Base-by-base conservation (phyloP, 2,329 filamentous ascomycete species). In the Thermoascus crustaceus region DNA sequence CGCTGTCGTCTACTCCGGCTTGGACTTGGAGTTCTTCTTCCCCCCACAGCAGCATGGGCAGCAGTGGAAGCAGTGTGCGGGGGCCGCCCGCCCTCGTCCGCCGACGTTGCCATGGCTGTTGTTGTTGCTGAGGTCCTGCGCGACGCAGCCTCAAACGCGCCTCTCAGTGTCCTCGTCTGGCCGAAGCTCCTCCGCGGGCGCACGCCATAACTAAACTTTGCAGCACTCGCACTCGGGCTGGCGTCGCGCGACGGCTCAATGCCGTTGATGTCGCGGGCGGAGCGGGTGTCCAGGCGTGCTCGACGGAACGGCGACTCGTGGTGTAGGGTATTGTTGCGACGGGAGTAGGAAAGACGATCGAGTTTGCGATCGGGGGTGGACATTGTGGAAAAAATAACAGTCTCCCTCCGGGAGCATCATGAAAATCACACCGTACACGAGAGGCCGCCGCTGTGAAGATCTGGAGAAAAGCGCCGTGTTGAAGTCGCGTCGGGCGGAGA, bases 71-170 rank as follows among this genome's bases (percentile, higher is more conserved):
- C 5, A 42, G 8, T 7, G 30, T 35, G 16, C 36, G 23, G 7
- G 41, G 24, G 30, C 16, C 45, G 33, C 33, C 36, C 46, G 27
- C 33, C 44, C 18, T 41, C 45, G 17, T 53, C 50, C 24, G 48
- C 43, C 46, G n/a, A n/a, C n/a, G n/a, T n/a, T n/a, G n/a, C n/a
- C n/a, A n/a, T n/a, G n/a, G n/a, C n/a, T n/a, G n/a, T n/a, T n/a
- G n/a, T n/a, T n/a, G 54, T 58, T 35, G 47, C 47, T 35, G 47
- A 47, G 24, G 44, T 34, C 24, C 45, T 33, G 23, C 49, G 52
- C 34, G 54, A 58, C 30, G 56, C 49, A 17, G 53, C 53, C 37
- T 60, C 54, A 43, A 62, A 66, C 11, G 63, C 60, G 34, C 57
- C 57, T 33, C 57, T 57, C 34, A 66, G 41, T 6, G 60, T 63